phyloP scores from a whole-genome alignment of 805 yeast species.

The Maudiozyma serrabonitensis region DNA sequence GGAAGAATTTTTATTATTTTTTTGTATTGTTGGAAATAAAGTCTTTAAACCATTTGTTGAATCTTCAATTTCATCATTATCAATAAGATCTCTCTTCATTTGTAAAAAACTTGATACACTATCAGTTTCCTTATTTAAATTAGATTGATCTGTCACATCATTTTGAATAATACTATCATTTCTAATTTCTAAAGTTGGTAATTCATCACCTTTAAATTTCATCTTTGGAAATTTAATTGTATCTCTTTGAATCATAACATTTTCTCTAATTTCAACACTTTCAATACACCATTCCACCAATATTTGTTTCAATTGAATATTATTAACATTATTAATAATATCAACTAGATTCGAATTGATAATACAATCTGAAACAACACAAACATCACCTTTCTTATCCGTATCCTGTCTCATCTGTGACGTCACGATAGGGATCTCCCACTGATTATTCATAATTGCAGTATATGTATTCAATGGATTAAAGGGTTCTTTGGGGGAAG shows the following conservation, averaged over 20 bases:
- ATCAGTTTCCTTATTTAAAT: slow-evolving; percentile 19
- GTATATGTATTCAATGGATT: slow-evolving; percentile 51
- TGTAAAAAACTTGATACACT: slow-evolving; percentile 15
- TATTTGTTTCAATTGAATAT: slow-evolving; percentile 51
- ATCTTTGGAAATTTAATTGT: slow-evolving; percentile 57
- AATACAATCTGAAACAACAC: slow-evolving; percentile 72
- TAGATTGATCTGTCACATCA: slow-evolving; percentile 29
- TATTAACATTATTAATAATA: slow-evolving; percentile 42
- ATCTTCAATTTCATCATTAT: slow-evolving; percentile 30
- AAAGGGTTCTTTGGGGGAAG: slow-evolving; percentile 48
- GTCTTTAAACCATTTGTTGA: slow-evolving; percentile 19
- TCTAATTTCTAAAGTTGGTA: slow-evolving; percentile 32
- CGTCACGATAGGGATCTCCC: slow-evolving; percentile 80
- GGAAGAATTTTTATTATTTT: neutral
- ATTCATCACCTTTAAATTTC: slow-evolving; percentile 51
- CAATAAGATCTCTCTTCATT: slow-evolving; percentile 13
- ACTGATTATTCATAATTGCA: slow-evolving; percentile 54
- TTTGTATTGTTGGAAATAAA: slow-evolving; percentile 15
- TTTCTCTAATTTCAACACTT: slow-evolving; percentile 51
- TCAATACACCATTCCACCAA: slow-evolving; percentile 79
- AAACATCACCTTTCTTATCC: slow-evolving; percentile 62
- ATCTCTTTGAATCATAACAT: slow-evolving; percentile 49
- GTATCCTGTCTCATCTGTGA: slow-evolving; percentile 42
- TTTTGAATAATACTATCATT: slow-evolving; percentile 32
- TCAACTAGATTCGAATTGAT: slow-evolving; percentile 34